Base-by-base conservation (phyloP, 345 rosid species). In the Populus tremula region DNA sequence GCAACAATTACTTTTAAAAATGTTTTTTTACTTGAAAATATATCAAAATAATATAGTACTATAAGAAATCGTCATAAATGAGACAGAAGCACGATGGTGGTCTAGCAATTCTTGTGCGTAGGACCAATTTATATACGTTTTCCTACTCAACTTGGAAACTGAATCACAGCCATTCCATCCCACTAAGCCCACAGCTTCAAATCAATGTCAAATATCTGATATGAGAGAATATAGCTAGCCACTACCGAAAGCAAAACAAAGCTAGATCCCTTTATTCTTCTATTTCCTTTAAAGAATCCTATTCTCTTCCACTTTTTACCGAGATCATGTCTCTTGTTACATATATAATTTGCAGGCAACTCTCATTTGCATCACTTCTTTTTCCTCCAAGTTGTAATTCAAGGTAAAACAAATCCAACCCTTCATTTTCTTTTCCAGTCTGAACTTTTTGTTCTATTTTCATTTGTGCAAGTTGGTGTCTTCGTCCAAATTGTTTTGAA, bases 191-290 rank as follows among this genome's bases (percentile, higher is more conserved):
- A 33, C 47, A 33, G 20, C 75, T 54, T 35, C 20, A 69, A 45
- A 11, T 35, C 35, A 16, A 38, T 10, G 75, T 72, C 75, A 31
- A 21, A 4, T 0, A 5, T 18, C 12, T 7, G 47, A 11, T 41
- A 41, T 41, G 14, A 41, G 33, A 36, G 67, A n/a, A 59, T 62
- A 54, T 27, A 41, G n/a, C 25, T 59, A n/a, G 21, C 72, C 71
- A 38, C 77, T 7, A 45, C 49, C 56, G 43, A 74, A 82, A 75
- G 76, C 64, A 56, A 53, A 76, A 64, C 69, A 78, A 81, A 75
- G 81, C 35, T 75, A 68, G 62, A 29, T 23, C 31, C 67, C 82
- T 78, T 76, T 82, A 83, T 85, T 83, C 81, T 87, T 72, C 66
- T 43, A 67, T 65, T 66, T 67, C 71, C 78, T 59, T 74, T 8